Conservation (phyloP, 768 basidiomycete species). For the Boletales sp. region DNA sequence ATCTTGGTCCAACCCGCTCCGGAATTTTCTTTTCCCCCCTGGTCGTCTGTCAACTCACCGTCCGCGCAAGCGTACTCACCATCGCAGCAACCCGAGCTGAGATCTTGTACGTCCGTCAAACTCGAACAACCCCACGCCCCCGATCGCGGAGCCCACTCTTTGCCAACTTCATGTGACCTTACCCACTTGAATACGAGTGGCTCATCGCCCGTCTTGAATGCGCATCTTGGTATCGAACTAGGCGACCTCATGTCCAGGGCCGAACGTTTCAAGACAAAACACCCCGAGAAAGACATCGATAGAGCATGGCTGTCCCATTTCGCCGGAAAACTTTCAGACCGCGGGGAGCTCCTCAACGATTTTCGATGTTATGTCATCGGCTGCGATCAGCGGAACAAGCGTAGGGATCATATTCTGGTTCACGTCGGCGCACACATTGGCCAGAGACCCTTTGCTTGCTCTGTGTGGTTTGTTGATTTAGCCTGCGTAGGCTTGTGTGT, state of each 20-base stretch:
- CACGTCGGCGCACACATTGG: conserved; percentile 72
- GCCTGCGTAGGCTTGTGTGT: neutral
- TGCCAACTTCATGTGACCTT: neutral
- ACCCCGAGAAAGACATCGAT: conserved; percentile 58
- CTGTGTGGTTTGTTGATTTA: conserved; percentile 51
- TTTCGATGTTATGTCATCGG: conserved; percentile 68
- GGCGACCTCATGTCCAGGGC: conserved; percentile 54
- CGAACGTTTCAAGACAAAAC: conserved; percentile 47
- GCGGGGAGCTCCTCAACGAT: conserved; percentile 54
- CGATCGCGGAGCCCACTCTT: neutral
- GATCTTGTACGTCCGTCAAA: neutral
- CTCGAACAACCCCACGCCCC: neutral
- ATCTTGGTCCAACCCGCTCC: conserved; percentile 22
- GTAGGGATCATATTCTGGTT: conserved; percentile 70
- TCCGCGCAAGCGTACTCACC: neutral
- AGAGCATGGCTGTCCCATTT: conserved; percentile 64
- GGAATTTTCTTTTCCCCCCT: conserved; percentile 6
- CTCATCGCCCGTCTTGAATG: conserved; percentile 55
- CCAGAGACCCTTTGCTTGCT: conserved; percentile 61
- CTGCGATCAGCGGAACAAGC: conserved; percentile 65
- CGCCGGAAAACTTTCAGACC: conserved; percentile 59
- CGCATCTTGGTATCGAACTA: conserved; percentile 58
- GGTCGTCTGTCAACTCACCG: conserved; percentile 3
- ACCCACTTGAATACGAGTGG: neutral
- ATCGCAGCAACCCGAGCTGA: neutral